A percentile compares a stretch with the other conserved stretches of the same genome.
Evolutionary conservation across 202 grass and related monocot species (phyloP).

Genomic region (Dendrocalamus latiflorus): DNA sequence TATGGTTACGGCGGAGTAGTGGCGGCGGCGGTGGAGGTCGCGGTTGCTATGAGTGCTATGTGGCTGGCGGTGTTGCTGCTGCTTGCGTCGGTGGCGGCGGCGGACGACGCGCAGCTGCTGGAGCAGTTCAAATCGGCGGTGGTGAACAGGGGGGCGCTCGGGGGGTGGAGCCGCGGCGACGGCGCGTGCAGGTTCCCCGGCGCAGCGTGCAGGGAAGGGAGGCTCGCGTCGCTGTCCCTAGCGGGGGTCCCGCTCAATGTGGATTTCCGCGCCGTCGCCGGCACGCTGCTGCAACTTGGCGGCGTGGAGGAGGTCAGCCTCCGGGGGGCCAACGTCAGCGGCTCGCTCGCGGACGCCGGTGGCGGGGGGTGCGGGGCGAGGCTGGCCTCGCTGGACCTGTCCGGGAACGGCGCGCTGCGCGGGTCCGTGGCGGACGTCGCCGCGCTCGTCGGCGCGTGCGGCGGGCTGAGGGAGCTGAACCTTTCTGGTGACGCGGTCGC

Average conservation of each 20-base stretch:
- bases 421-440: not conserved
- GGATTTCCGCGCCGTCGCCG: constrained; percentile 25
- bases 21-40: not conserved
- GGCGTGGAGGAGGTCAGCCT: constrained; percentile 32
- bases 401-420: not conserved
- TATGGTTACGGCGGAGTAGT: not conserved
- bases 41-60: not conserved
- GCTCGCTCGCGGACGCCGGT: not conserved
- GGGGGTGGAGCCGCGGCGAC: constrained; percentile 24
- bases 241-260: constrained; percentile 14
- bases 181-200: constrained; percentile 32
- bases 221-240: constrained; percentile 25
- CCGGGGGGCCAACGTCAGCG: not conserved
- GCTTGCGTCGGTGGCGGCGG: not conserved
- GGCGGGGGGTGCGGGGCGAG: not conserved
- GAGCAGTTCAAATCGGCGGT: constrained; percentile 38
- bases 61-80: constrained; percentile 5
- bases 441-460: not conserved
- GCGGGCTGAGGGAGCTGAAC: not conserved
- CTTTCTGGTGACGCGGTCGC: not conserved
- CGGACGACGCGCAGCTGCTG: constrained; percentile 32
- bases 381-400: not conserved
- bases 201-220: constrained; percentile 27
- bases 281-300: constrained; percentile 15
- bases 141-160: constrained; percentile 26